Evolutionary conservation across 2,329 filamentous ascomycete genomes (phyloP), one percentile per base, ranked within the genome.

Genomic region (Colletotrichum musae): DNA sequence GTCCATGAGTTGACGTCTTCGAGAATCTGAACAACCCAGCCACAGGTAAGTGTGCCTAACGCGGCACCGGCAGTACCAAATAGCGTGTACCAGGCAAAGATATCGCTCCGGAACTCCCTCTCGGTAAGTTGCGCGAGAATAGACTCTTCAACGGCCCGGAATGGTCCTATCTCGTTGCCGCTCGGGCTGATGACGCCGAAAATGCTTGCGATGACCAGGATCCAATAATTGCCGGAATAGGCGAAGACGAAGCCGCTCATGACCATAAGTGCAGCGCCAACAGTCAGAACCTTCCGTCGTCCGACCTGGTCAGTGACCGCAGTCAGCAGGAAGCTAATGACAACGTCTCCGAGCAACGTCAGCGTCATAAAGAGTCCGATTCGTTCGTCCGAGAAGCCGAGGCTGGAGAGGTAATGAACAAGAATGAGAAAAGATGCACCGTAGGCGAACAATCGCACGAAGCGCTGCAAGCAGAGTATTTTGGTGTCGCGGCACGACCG

Each of bases 281-380:
- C 72, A 0, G 84, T 80, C 4, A 92, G 80, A n/a, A 89, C 83
- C 6, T 79, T 80, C 58, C 84, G 83, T 28, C 89, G 83, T 4
- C 89, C 89, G 58, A 89, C 73, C 0, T 80, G 80, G 77, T 92
- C 90, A 28, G 89, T 88, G 70, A 90, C 81, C 6, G 89, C 74
- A 0, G 89, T 89, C 54, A 92, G 81, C 24, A 88, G 45, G 66
- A 91, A 85, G 73, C 88, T 90, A 70, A 91, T 86, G 50, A 82
- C 74, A 4, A 87, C 84, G 76, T 92, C 90, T 28, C 89, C 90
- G 15, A 83, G 79, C 16, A 92, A 78, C 0, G 90, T 92, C 71
- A 91, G 75, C 0, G 88, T 91, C 89, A 92, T 91, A 79, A 92
- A 92, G 1, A 91, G 78, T 3, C 89, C 90, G 68, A 89, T 87